Base-by-base conservation (phyloP, 148 eudicot genomes). In the Mesembryanthemum crystallinum region DNA sequence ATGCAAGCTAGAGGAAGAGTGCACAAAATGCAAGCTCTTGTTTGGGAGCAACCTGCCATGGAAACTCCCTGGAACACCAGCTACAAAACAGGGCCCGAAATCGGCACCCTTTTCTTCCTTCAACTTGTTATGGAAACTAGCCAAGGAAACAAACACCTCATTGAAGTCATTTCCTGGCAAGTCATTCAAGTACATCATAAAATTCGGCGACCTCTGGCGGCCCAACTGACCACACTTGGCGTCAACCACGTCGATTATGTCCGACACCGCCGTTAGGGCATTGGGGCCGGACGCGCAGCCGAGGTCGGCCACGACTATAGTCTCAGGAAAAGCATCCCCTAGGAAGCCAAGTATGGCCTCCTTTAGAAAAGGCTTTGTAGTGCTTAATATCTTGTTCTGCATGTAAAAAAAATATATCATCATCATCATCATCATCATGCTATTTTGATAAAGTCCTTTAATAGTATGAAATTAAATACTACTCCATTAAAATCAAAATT, bases 1-100 rank as follows among this genome's bases (percentile, higher is more conserved):
- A 32, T 91, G 96, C 74, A 93, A 86, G 75, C 94, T 89, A 43
- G 85, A 87, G 69, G 97, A 93, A 45, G 98, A 91, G 76, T 91
- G 92, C 39, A 86, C 88, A 67, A 93, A 88, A 74, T 93, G 88
- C 74, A 91, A 45, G 47, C 88, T 77, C 13, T 72, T 47, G 33
- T 29, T 29, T 0, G 92, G 91, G 28, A 91, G 87, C 64, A 93
- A 73, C 63, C 92, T 88, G 5, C 88, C 91, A 61, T 91, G 86
- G 55, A 89, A 93, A 17, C 86, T 83, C 21, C 96, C 96, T 1
- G 94, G 84, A 18, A 83, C 77, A 0, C 80, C 89, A 0, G 83
- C 82, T 2, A 91, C 42, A 51, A 76, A 89, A 76, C 92, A 91
- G 0, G 66, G 66, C 12, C 83, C 85, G 0, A 51, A 75, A 14